phyloP scores from a whole-genome alignment of 2,329 filamentous ascomycete genomes.

The Zymoseptoria passerinii region DNA sequence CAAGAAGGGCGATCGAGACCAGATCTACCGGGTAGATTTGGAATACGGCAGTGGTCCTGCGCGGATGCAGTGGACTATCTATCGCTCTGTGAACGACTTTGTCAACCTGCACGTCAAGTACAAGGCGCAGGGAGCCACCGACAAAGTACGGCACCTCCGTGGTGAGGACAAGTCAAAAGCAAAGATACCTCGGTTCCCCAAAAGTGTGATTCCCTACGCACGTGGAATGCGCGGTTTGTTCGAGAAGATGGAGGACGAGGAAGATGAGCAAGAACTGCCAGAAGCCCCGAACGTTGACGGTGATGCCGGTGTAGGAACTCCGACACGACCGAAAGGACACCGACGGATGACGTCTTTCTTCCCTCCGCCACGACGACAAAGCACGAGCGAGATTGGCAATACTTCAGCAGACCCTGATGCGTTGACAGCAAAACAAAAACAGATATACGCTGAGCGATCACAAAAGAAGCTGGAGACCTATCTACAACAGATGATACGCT shows the following conservation, averaged over 20 bases:
- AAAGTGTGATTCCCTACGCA: slow-evolving; percentile 81
- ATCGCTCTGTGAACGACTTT: slow-evolving; percentile 80
- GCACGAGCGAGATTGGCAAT: slow-evolving; percentile 34
- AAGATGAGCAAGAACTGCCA: slow-evolving; percentile 44
- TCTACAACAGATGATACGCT: slow-evolving; percentile 85
- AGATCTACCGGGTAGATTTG: slow-evolving; percentile 81
- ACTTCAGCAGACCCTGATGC: slow-evolving; percentile 29
- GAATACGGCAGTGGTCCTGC: slow-evolving; percentile 95
- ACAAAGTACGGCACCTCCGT: slow-evolving; percentile 67
- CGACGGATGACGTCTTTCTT: slow-evolving; percentile 46
- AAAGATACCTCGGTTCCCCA: slow-evolving; percentile 83
- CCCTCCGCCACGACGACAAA: slow-evolving; percentile 52
- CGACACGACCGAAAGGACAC: slow-evolving; percentile 36
- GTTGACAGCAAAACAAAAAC: slow-evolving; percentile 26
- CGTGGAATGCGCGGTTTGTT: slow-evolving; percentile 54
- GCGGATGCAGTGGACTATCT: slow-evolving; percentile 92
- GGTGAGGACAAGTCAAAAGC: slow-evolving; percentile 57
- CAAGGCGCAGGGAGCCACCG: slow-evolving; percentile 75
- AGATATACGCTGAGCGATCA: slow-evolving; percentile 69
- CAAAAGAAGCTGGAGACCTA: slow-evolving; percentile 82
- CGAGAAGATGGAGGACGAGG: slow-evolving; percentile 67
- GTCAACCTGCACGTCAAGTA: slow-evolving; percentile 89
- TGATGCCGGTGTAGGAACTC: slow-evolving; percentile 20
- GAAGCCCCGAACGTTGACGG: slow-evolving; percentile 2
- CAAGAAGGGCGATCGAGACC: slow-evolving; percentile 56